Evolutionary conservation across 2,329 filamentous ascomycete species (phyloP).

Genomic region (Trichoderma breve): DNA sequence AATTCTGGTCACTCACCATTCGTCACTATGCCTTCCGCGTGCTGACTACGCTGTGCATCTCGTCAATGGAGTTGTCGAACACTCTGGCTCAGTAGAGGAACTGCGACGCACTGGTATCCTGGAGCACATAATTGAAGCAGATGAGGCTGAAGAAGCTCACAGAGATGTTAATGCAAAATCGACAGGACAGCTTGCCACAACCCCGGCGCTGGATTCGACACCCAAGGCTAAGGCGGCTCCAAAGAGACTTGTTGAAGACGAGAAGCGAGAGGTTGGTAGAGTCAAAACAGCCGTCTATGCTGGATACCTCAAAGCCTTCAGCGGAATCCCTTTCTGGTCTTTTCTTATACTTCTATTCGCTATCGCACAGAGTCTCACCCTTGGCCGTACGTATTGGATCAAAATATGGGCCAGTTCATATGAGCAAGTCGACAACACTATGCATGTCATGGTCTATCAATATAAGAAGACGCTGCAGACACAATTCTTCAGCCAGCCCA

Average conservation of each 20-base stretch:
- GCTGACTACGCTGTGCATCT: slow-evolving; percentile 33
- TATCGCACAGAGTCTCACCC: background rate
- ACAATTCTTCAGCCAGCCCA: background rate
- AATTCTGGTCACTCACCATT: slow-evolving; percentile 21
- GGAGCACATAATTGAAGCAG: slow-evolving; percentile 4
- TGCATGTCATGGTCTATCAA: background rate
- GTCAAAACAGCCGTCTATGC: slow-evolving; percentile 8
- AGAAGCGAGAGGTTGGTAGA: slow-evolving; percentile 8
- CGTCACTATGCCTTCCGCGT: background rate
- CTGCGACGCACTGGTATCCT: background rate
- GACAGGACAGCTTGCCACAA: background rate
- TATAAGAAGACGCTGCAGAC: background rate
- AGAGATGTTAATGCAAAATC: background rate
- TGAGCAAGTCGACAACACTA: background rate
- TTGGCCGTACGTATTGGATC: slow-evolving; percentile 9
- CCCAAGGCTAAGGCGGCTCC: background rate
- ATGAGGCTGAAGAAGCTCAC: slow-evolving; percentile 1
- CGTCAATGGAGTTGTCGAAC: background rate
- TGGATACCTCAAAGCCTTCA: slow-evolving; percentile 9
- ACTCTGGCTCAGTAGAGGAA: slow-evolving; percentile 6
- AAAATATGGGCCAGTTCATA: background rate
- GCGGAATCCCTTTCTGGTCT: background rate
- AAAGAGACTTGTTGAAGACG: slow-evolving; percentile 14
- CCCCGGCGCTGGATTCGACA: background rate
- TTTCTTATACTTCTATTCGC: slow-evolving; percentile 1